Conservation (phyloP, 345 rosid species). For the Excoecaria cochinchinensis region DNA sequence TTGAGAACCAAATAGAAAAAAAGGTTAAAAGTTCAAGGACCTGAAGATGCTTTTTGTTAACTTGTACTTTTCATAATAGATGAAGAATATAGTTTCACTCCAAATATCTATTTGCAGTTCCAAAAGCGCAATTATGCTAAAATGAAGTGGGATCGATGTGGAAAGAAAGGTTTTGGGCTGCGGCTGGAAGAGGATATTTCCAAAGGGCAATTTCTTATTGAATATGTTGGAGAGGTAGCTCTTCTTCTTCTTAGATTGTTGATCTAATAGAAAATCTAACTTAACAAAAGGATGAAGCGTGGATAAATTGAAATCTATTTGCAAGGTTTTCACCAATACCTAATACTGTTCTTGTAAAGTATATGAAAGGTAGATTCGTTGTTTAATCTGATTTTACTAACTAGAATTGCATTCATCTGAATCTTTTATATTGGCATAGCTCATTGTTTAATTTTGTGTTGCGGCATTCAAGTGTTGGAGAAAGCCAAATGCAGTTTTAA, state of each 20-base stretch:
- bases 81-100: constrained; percentile 5
- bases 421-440: background rate
- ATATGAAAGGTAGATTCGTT: background rate
- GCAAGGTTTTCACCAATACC: background rate
- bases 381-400: background rate
- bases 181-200: constrained; percentile 66
- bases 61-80: background rate
- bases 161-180: constrained; percentile 96
- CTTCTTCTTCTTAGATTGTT: constrained; percentile 4
- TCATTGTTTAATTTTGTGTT: background rate
- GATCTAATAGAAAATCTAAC: constrained; percentile 6
- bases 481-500: background rate
- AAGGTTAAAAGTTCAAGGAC: too few species aligned
- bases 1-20: too few species aligned
- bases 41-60: too few species aligned
- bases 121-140: constrained; percentile 76
- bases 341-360: background rate
- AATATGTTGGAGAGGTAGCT: constrained; percentile 97
- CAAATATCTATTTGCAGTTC: constrained; percentile 59
- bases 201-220: constrained; percentile 83
- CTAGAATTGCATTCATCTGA: background rate
- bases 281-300: background rate
- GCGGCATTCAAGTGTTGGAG: background rate
- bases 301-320: background rate
- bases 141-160: constrained; percentile 72